Conservation (phyloP, 345 rosid genomes). For the Gossypium anomalum region DNA sequence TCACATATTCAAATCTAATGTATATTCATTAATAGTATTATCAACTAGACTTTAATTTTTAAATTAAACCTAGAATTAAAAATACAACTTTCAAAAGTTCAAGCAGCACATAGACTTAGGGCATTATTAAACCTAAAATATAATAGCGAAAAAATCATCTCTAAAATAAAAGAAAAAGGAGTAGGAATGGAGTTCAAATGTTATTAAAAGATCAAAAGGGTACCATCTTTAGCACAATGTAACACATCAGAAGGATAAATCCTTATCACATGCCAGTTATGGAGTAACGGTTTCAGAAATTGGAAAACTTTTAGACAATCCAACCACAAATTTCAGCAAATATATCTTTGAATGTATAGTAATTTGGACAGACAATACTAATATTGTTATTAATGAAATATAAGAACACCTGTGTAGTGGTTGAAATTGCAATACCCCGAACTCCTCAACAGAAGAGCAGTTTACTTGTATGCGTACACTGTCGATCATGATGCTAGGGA, state of each 20-base stretch:
- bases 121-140: background rate
- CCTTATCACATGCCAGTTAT: background rate
- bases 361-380: too few species aligned
- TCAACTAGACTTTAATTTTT: too few species aligned
- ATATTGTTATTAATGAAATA: background rate
- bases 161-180: background rate
- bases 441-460: background rate
- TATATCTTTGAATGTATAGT: background rate
- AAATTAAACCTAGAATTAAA: too few species aligned
- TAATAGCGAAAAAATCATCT: background rate
- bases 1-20: too few species aligned
- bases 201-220: background rate
- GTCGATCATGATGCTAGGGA: slow-evolving; percentile 5
- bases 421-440: slow-evolving; percentile 13
- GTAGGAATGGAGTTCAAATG: background rate
- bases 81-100: too few species aligned
- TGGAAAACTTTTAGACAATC: background rate
- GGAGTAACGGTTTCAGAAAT: background rate
- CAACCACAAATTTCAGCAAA: background rate
- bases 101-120: too few species aligned
- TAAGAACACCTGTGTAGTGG: slow-evolving; percentile 7
- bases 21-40: too few species aligned
- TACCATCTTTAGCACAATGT: background rate
- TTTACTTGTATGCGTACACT: slow-evolving; percentile 4
- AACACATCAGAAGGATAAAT: background rate